These are phyloP conservation scores for Zancudomyces culisetae DNA, from an alignment of 371 early-diverging fungal species.

Conservation along the genomic window DNA sequence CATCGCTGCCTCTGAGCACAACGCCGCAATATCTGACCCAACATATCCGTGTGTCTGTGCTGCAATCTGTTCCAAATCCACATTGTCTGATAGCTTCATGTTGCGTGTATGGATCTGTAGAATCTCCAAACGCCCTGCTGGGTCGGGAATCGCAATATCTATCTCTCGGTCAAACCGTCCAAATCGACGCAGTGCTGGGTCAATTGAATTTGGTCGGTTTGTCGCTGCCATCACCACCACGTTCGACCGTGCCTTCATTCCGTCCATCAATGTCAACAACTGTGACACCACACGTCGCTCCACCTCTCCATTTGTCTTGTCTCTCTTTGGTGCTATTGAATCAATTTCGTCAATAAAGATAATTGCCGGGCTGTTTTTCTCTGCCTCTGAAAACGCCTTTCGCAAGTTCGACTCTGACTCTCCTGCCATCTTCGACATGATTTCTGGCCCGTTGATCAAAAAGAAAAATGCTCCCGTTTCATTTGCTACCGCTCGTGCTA, in stretches of 20 bases:
- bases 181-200: slow-evolving; percentile 91
- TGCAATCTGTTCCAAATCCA: slow-evolving; percentile 54
- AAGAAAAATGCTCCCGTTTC: slow-evolving; percentile 96
- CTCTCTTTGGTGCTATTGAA: slow-evolving; percentile 97
- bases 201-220: slow-evolving; percentile 94
- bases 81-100: slow-evolving; percentile 80
- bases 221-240: slow-evolving; percentile 98
- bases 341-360: slow-evolving; percentile 99
- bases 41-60: slow-evolving; percentile 98
- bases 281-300: slow-evolving; percentile 97
- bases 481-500: slow-evolving; percentile 98
- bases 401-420: slow-evolving; percentile 96
- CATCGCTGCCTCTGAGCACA: slow-evolving; percentile 98
- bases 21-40: slow-evolving; percentile 94
- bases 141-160: slow-evolving; percentile 87
- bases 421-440: slow-evolving; percentile 99
- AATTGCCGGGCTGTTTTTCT: slow-evolving; percentile 94
- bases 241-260: slow-evolving; percentile 56
- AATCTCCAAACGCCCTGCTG: slow-evolving; percentile 82
- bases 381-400: slow-evolving; percentile 90
- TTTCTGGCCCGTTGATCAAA: slow-evolving; percentile 94
- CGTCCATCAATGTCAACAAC: slow-evolving; percentile 98
- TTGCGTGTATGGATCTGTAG: slow-evolving; percentile 89
- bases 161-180: slow-evolving; percentile 99
- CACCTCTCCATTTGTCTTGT: slow-evolving; percentile 87